Evolutionary conservation across 305 asterid genomes (phyloP), one percentile per base, ranked within the genome.

Genomic region (Fraxinus paxiana): DNA sequence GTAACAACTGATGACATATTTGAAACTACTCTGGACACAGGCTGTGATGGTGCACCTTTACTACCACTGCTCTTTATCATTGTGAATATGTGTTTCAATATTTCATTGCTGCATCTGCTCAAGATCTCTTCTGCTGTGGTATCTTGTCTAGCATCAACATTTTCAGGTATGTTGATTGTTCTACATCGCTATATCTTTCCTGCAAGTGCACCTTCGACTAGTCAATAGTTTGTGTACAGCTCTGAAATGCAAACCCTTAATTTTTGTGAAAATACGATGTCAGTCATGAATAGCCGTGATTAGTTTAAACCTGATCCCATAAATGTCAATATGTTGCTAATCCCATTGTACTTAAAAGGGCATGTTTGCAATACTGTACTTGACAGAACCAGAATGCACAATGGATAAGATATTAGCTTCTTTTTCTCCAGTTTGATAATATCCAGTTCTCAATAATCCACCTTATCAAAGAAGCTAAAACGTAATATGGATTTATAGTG

Each of bases 21-120:
- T 82, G 22, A 63, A 77, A 76, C 48, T 67, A 22, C 78, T 76
- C 75, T 77, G 80, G 46, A 28, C 65, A 28, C 95, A 94, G 99
- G 88, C 80, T 96, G 99, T 75, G 85, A 89, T 28, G 99, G 99
- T 76, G 99, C 98, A 77, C 99, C 99, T 46, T 86, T 94, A 74
- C 70, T 96, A 70, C 99, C 98, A 0, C 75, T 96, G 83, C 89
- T 96, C 35, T 96, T 96, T 84, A 89, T 94, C 61, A 69, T 89
- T 34, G 98, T 96, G 70, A 96, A 96, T 91, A 96, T 96, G 95
- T 90, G 94, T 76, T 96, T 80, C 88, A 96, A 96, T 76, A 77
- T 96, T 79, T 93, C 99, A n/a, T 86, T 96, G 83, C 85, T 96
- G 89, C 96, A 93, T 87, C 89, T 93, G 81, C 92, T 95, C 77